These are phyloP conservation scores for Amylocystis lapponica DNA, from an alignment of 768 basidiomycete species.

Conservation along the genomic window DNA sequence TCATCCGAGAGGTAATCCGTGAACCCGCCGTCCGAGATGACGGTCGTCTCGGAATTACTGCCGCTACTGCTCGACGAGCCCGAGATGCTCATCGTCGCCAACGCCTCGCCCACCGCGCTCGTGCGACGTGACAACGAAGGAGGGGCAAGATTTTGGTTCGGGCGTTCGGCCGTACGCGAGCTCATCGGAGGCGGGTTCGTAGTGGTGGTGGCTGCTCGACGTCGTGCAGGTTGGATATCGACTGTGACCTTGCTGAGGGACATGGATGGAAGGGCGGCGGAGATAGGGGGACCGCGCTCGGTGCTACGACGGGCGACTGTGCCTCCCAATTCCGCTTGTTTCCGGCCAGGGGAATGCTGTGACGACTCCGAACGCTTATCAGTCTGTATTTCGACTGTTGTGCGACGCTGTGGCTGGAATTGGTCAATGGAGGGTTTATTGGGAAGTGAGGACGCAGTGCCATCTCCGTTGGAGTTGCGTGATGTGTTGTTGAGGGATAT, in stretches of 20 bases:
- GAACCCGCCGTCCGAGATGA: constrained; percentile 83
- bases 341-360: constrained; percentile 49
- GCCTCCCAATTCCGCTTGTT: constrained; percentile 49
- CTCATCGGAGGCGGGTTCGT: constrained; percentile 1
- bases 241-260: constrained; percentile 34
- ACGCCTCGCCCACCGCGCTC: constrained; percentile 32
- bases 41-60: constrained; percentile 65
- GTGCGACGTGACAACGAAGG: constrained; percentile 9
- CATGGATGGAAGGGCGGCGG: constrained; percentile 28
- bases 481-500: constrained; percentile 33
- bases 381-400: constrained; percentile 29
- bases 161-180: constrained; percentile 14
- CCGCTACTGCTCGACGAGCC: constrained; percentile 40
- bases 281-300: constrained; percentile 41
- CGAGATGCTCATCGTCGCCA: constrained; percentile 34
- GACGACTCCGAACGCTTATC: constrained; percentile 54
- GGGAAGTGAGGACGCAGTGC: constrained; percentile 38
- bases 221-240: constrained; percentile 22
- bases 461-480: constrained; percentile 28
- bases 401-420: constrained; percentile 39
- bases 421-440: constrained; percentile 43
- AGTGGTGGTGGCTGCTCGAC: constrained; percentile 18
- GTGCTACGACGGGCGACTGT: constrained; percentile 41
- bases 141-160: constrained; percentile 11
- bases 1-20: constrained; percentile 91